Evolutionary conservation across 192 early-diverging fungal species (phyloP), one percentile per base, ranked within the genome.

Genomic region (Spinellus fusiger): DNA sequence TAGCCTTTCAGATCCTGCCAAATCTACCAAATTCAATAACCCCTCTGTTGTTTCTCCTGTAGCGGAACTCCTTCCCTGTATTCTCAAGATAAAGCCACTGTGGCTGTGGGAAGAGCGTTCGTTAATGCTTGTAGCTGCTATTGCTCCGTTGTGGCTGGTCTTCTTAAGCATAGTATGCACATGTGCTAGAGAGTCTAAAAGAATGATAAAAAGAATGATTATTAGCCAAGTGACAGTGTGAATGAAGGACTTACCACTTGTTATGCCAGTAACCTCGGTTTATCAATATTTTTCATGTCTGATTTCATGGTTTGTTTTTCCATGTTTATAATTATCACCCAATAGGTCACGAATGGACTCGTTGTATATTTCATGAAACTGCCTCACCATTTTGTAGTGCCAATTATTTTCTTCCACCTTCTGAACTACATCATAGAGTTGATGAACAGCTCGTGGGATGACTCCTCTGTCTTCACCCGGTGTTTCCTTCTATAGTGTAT

Each of bases 331-430:
- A 35, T 46, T 6, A 50, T 64, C 68, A 1, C 70, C 73, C 20
- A 96, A 61, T 40, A 98, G 69, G 65, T 98, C 96, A 48, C 90
- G 83, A 20, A 98, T 80, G 3, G 80, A 79, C 66, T 98, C 96
- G 69, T 97, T 97, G 73, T 98, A 98, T 57, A 98, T 97, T 73
- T 98, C 94, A 31, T 97, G 40, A 70, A 89, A 98, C 62, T 94
- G 89, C 3, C 86, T 89, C 73, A 88, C 86, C 76, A 98, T 86
- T 28, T 62, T 59, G 64, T 96, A 99, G n/a, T 68, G 73, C 96
- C 94, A 96, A 16, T 91, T 90, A 58, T 93, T 89, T 57, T 77
- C 75, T 23, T 83, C 70, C 20, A 95, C 73, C 27, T 77, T 73
- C 69, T 86, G 77, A 22, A 90, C 84, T 33, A 79, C 78, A 23